A percentile compares a stretch with the other conserved stretches of the same genome.
Evolutionary conservation across 2,329 filamentous ascomycete species (phyloP).

Genomic region (Bertia moriformis): DNA sequence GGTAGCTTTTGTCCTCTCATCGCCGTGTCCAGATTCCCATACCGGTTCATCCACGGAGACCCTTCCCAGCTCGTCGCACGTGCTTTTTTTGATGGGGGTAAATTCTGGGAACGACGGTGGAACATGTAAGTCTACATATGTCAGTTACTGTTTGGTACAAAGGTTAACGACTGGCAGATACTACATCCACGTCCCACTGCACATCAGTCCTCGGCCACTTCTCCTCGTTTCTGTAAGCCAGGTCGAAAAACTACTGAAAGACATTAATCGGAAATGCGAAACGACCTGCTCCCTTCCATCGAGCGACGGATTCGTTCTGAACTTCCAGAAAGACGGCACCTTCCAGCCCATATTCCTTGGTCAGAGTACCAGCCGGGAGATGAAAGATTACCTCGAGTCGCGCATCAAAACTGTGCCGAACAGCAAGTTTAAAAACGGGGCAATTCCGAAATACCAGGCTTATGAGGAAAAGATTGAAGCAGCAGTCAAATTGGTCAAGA

Average conservation of each 20-base stretch:
- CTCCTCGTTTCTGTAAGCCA: slow-evolving; percentile 56
- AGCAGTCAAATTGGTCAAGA: not conserved
- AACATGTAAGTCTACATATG: not conserved
- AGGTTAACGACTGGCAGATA: slow-evolving; percentile 47
- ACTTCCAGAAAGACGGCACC: slow-evolving; percentile 43
- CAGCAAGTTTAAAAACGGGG: slow-evolving; percentile 10
- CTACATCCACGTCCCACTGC: slow-evolving; percentile 42
- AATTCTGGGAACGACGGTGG: slow-evolving; percentile 12
- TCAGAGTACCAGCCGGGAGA: slow-evolving; percentile 27
- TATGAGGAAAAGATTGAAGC: slow-evolving; percentile 6
- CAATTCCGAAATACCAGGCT: slow-evolving; percentile 8
- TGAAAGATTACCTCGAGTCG: slow-evolving; percentile 13
- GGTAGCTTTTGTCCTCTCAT: slow-evolving; percentile 20
- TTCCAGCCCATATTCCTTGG: slow-evolving; percentile 58
- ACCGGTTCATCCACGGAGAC: slow-evolving; percentile 19
- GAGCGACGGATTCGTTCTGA: slow-evolving; percentile 40
- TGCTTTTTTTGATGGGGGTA: slow-evolving; percentile 20
- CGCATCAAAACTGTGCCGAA: slow-evolving; percentile 17
- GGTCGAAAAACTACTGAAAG: slow-evolving; percentile 45
- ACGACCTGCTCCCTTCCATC: slow-evolving; percentile 42
- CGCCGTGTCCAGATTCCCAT: slow-evolving; percentile 22
- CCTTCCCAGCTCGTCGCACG: slow-evolving; percentile 15
- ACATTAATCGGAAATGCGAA: slow-evolving; percentile 45
- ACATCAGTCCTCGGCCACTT: slow-evolving; percentile 32
- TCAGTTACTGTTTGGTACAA: too few relatives aligned